Percentiles rank a stretch among this genome's conserved stretches.
phyloP scores from a whole-genome alignment of 2,329 filamentous ascomycete species.

The Diplocarpon rosae region DNA sequence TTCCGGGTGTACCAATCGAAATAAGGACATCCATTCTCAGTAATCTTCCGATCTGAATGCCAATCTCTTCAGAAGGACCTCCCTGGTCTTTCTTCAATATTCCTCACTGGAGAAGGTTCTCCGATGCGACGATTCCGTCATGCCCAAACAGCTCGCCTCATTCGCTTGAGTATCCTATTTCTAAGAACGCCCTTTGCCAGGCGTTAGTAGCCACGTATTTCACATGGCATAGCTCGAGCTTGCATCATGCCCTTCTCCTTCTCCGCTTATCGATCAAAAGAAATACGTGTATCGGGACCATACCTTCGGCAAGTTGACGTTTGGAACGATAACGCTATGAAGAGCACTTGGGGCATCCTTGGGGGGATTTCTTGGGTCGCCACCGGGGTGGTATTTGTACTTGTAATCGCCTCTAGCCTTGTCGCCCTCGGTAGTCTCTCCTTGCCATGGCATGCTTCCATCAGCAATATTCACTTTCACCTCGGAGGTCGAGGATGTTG shows the following conservation, averaged over 20 bases:
- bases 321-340: constrained; percentile 88
- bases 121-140: no score
- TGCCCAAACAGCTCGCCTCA: no score
- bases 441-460: constrained; percentile 87
- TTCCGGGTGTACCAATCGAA: not conserved
- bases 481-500: constrained; percentile 78
- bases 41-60: not conserved
- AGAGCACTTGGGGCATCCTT: constrained; percentile 90
- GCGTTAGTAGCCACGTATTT: not conserved
- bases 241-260: no score
- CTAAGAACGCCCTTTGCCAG: no score
- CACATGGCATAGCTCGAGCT: no score
- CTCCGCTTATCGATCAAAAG: not conserved
- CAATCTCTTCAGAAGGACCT: no score
- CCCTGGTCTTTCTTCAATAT: no score
- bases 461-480: constrained; percentile 60
- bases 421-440: constrained; percentile 51
- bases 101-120: no score
- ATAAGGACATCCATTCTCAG: not conserved
- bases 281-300: constrained; percentile 19
- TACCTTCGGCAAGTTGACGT: constrained; percentile 87
- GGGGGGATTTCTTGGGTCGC: constrained; percentile 62
- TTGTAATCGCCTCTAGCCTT: constrained; percentile 44
- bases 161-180: no score
- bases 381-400: constrained; percentile 56